A percentile compares a stretch with the other conserved stretches of the same genome.
phyloP scores from a whole-genome alignment of 805 yeast species.

The Pichia heedii region DNA sequence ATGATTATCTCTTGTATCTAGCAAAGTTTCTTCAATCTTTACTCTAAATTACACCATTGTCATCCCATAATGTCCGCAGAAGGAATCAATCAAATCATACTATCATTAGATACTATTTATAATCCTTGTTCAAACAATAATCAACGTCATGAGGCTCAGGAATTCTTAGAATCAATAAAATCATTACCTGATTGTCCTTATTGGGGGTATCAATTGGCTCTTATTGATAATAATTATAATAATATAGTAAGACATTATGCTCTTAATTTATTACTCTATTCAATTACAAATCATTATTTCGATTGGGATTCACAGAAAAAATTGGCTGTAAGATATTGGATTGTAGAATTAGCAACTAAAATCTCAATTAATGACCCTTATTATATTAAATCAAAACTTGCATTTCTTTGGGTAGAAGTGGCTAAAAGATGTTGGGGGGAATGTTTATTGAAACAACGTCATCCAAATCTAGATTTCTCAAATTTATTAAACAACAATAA shows the following conservation, averaged over 20 bases:
- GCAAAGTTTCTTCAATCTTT: too few species aligned
- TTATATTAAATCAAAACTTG: conserved; percentile 80
- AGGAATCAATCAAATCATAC: conserved; percentile 65
- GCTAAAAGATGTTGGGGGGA: conserved; percentile 91
- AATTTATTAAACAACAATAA: too few species aligned
- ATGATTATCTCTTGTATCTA: too few species aligned
- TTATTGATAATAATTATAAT: conserved; percentile 49
- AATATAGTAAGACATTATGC: conserved; percentile 86
- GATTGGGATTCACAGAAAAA: conserved; percentile 46
- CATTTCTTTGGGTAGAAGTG: conserved; percentile 82
- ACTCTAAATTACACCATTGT: background rate
- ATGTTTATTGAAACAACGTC: conserved; percentile 31
- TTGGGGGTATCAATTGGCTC: conserved; percentile 85
- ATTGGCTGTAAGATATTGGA: conserved; percentile 72
- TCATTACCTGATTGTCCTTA: conserved; percentile 74
- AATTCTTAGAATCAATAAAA: conserved; percentile 68
- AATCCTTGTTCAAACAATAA: conserved; percentile 53
- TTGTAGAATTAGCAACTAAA: conserved; percentile 63
- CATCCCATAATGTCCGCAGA: conserved; percentile 13
- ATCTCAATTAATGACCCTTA: conserved; percentile 69
- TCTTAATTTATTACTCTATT: conserved; percentile 63
- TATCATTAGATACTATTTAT: conserved; percentile 70
- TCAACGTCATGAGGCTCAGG: conserved; percentile 46
- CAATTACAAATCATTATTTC: conserved; percentile 54
- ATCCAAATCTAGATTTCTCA: background rate